Evolutionary conservation across 371 early-diverging fungal species (phyloP), one percentile per base, ranked within the genome.

Genomic region (Neoconidiobolus thromboides): DNA sequence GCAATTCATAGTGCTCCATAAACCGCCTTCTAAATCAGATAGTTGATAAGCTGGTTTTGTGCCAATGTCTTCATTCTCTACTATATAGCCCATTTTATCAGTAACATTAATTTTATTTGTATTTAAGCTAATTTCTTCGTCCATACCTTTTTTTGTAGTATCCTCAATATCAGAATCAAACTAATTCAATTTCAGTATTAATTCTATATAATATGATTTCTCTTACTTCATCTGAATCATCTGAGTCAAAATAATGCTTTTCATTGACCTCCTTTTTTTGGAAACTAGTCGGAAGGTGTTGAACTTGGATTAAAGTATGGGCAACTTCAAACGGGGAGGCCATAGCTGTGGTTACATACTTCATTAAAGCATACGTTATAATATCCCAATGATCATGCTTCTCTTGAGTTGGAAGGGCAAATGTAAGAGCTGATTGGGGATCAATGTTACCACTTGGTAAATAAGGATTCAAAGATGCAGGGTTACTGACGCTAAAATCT

Each of bases 241-340:
- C 26, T 26, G 26, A 26, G 26, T 26, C 26, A 26, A 26, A 26
- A 26, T 26, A 26, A 26, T 26, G 26, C 26, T 47, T 40, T 39
- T 7, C 12, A 40, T 4, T 3, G 26, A 26, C 26, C 26, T 26
- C 26, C 26, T 26, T 26, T 26, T 26, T 26, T 26, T 26, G 26
- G 26, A 26, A 26, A 26, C 1, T 15, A 41, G 78, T 50, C 88
- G 87, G 10, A 26, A 83, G 58, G 62, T 83, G 83, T 69, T 89
- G 89, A 7, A 87, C 82, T 67, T 87, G 88, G 36, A 87, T 64
- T 14, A 91, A 64, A 36, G 86, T 90, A 36, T 81, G 82, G 0
- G 80, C 80, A 2, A 82, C 80, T 52, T 81, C 85, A 61, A 87
- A 84, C 0, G 91, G 92, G 1, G 79, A 75, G 2, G 81, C 73